A percentile compares a stretch with the other conserved stretches of the same genome.
phyloP scores from a whole-genome alignment of 208 protist genomes.

The Naegleria gruberi region DNA sequence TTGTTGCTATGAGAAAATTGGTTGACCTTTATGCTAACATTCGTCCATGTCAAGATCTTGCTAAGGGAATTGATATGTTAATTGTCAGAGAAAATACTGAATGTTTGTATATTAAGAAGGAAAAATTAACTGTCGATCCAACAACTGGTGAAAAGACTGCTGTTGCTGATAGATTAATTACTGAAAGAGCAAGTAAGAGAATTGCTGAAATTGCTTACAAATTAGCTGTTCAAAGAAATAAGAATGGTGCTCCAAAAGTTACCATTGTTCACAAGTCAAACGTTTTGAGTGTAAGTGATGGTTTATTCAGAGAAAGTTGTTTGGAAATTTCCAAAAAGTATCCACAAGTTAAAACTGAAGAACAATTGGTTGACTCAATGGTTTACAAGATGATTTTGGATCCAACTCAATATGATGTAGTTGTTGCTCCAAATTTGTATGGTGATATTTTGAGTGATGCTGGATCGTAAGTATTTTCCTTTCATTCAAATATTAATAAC shows the following conservation, averaged over 20 bases:
- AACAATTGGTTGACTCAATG: conserved; percentile 45
- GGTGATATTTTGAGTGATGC: conserved; percentile 30
- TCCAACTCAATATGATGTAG: conserved; percentile 29
- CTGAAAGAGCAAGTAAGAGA: conserved; percentile 39
- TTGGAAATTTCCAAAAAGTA: conserved; percentile 41
- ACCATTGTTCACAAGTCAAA: conserved; percentile 42
- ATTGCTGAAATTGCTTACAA: conserved; percentile 53
- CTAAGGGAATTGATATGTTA: conserved; percentile 47
- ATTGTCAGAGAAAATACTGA: conserved; percentile 63
- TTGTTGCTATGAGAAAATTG: conserved; percentile 21
- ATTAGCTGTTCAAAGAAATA: conserved; percentile 39
- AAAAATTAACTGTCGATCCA: conserved; percentile 24
- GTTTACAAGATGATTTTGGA: conserved; percentile 31
- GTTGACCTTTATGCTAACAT: conserved; percentile 39
- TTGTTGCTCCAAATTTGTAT: conserved; percentile 27
- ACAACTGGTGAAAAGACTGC: not conserved
- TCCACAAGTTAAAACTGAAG: conserved; percentile 46
- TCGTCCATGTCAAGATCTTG: conserved; percentile 16
- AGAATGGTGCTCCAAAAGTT: conserved; percentile 18
- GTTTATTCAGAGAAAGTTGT: conserved; percentile 48
- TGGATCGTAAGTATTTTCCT: too few relatives aligned
- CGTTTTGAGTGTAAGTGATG: conserved; percentile 42
- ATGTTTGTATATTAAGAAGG: conserved; percentile 53
- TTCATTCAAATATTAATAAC: too few relatives aligned
- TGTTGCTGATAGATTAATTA: conserved; percentile 47